These are phyloP conservation scores for Elaeis guineensis DNA, from an alignment of 176 grass and related monocot genomes.

Conservation along the genomic window DNA sequence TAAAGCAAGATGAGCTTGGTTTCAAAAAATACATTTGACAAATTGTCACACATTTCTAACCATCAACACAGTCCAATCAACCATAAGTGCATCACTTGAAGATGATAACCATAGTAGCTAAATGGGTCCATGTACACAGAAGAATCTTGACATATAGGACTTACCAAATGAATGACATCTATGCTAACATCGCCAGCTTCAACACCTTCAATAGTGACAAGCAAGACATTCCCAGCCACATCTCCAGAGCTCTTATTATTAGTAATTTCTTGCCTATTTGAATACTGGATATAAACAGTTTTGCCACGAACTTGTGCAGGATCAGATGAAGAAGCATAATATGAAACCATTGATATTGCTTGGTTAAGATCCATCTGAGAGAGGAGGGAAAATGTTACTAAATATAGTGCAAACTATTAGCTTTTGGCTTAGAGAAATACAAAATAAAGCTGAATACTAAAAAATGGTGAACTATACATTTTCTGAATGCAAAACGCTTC, in stretches of 20 bases:
- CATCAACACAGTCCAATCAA: too few relatives aligned
- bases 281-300: constrained; percentile 96
- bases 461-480: too few relatives aligned
- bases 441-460: too few relatives aligned
- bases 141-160: constrained; percentile 11
- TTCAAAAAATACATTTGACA: constrained; percentile 52
- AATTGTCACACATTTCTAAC: constrained; percentile 28
- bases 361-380: constrained; percentile 81
- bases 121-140: too few relatives aligned
- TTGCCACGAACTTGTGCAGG: constrained; percentile 94
- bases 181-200: constrained; percentile 94
- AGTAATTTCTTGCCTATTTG: constrained; percentile 94
- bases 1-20: constrained; percentile 56
- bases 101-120: too few relatives aligned
- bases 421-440: too few relatives aligned
- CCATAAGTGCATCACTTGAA: too few relatives aligned
- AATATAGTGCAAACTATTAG: background rate
- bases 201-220: constrained; percentile 94
- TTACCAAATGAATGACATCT: constrained; percentile 94
- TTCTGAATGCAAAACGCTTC: too few relatives aligned
- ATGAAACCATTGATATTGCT: constrained; percentile 98
- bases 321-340: constrained; percentile 86
- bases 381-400: background rate
- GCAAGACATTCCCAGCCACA: constrained; percentile 80
- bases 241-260: constrained; percentile 85